Evolutionary conservation across 148 eudicot genomes (phyloP).

Genomic region (Heliosperma pusillum): DNA sequence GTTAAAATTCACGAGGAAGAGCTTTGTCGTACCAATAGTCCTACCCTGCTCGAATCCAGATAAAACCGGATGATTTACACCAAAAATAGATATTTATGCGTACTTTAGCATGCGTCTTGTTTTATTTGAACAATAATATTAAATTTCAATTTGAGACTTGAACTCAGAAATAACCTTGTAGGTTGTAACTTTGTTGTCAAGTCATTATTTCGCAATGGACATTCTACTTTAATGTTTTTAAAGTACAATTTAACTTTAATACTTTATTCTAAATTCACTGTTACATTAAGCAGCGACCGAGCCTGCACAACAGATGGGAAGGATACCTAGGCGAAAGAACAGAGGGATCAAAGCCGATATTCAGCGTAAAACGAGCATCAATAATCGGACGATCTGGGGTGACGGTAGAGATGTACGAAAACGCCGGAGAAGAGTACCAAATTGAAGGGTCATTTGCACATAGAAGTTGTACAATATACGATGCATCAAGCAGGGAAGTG

Average conservation of each 20-base stretch:
- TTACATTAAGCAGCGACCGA: slow-evolving; percentile 54
- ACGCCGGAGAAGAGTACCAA: slow-evolving; percentile 55
- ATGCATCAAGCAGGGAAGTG: slow-evolving; percentile 35
- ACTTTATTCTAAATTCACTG: neutral
- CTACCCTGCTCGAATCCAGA: too few relatives aligned
- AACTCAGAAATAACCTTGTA: too few relatives aligned
- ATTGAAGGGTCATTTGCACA: slow-evolving; percentile 74
- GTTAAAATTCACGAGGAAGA: too few relatives aligned
- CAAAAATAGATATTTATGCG: too few relatives aligned
- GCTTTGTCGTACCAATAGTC: too few relatives aligned
- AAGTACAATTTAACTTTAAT: neutral
- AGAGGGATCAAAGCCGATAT: slow-evolving; percentile 72
- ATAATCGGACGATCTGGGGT: slow-evolving; percentile 78
- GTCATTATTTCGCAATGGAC: too few relatives aligned
- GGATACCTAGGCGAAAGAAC: slow-evolving; percentile 67
- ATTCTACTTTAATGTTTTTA: too few relatives aligned
- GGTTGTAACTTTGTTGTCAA: too few relatives aligned
- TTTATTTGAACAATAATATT: too few relatives aligned
- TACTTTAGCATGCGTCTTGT: too few relatives aligned
- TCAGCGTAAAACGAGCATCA: slow-evolving; percentile 80
- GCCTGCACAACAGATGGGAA: slow-evolving; percentile 93
- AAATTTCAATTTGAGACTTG: too few relatives aligned
- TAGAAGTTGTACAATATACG: slow-evolving; percentile 56
- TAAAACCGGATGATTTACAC: too few relatives aligned
- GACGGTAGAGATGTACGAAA: slow-evolving; percentile 59